phyloP scores from a whole-genome alignment of 345 rosid genomes.

The Eucalyptus regnans region DNA sequence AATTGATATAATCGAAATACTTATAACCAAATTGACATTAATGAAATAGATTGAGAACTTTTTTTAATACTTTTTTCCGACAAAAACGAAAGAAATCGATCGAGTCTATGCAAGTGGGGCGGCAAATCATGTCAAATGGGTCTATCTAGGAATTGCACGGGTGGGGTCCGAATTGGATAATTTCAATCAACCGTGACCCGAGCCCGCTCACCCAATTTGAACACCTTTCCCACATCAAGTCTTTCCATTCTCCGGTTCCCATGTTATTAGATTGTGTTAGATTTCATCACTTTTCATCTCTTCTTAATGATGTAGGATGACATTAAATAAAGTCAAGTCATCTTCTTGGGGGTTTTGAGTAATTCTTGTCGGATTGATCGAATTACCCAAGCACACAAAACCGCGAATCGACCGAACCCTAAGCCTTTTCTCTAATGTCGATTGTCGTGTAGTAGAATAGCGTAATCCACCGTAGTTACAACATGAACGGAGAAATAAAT shows the following conservation, averaged over 20 bases:
- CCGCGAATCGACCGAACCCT: neutral
- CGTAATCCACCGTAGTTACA: neutral
- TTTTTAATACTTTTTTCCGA: fast-evolving
- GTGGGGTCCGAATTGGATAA: neutral
- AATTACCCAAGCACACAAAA: neutral
- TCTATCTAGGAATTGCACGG: neutral
- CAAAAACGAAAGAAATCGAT: no score
- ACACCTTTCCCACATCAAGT: neutral
- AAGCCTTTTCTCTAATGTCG: neutral
- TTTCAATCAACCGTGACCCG: neutral
- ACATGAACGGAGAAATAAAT: neutral
- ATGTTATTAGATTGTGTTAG: neutral
- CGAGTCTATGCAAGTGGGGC: neutral
- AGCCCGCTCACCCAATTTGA: neutral
- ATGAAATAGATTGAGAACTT: no score
- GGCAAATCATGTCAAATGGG: neutral
- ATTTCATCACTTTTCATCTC: neutral
- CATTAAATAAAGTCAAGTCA: neutral
- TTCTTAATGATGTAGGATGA: neutral
- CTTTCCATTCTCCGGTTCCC: neutral
- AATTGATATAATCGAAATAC: fast-evolving
- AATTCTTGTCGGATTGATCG: neutral
- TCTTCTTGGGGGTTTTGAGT: neutral
- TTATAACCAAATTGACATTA: fast-evolving
- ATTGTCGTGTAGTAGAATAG: fast-evolving